Percentiles rank a stretch among this genome's conserved stretches.
Evolutionary conservation across 2,329 filamentous ascomycete genomes (phyloP).

Genomic region (Stagonosporopsis tanaceti): DNA sequence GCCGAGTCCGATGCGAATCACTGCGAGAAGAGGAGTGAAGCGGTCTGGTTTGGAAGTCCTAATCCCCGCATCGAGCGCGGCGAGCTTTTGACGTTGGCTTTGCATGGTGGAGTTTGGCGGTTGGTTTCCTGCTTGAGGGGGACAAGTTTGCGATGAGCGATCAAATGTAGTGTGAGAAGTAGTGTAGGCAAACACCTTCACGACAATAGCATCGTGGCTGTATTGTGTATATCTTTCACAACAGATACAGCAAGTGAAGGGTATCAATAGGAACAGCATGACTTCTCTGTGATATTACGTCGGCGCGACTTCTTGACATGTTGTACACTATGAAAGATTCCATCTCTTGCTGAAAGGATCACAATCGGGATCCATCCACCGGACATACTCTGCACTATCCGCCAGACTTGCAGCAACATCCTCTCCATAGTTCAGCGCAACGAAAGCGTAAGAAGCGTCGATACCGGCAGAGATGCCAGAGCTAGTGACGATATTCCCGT

Average conservation of each 20-base stretch:
- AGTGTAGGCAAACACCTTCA: neutral
- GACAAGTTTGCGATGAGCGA: too few relatives aligned
- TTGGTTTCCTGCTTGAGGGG: neutral
- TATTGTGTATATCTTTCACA: conserved; percentile 3
- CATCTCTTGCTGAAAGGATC: conserved; percentile 63
- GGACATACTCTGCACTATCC: conserved; percentile 63
- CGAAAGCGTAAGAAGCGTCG: conserved; percentile 65
- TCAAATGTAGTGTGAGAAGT: neutral
- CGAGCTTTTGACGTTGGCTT: neutral
- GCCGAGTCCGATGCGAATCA: conserved; percentile 23
- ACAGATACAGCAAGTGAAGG: conserved; percentile 6
- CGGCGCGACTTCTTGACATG: neutral
- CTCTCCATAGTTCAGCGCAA: conserved; percentile 62
- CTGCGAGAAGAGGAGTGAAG: conserved; percentile 15
- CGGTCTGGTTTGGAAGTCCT: neutral
- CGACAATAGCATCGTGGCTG: neutral
- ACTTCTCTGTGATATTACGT: neutral
- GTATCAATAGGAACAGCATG: neutral
- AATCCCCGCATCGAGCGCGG: neutral
- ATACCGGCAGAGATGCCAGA: conserved; percentile 71
- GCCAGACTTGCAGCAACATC: conserved; percentile 58
- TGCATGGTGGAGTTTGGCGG: neutral
- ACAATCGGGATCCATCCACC: conserved; percentile 56
- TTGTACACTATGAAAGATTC: conserved; percentile 10
- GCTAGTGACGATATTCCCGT: conserved; percentile 71